phyloP scores from a whole-genome alignment of 2,329 filamentous ascomycete species.

The Penicillium sclerotigenum region DNA sequence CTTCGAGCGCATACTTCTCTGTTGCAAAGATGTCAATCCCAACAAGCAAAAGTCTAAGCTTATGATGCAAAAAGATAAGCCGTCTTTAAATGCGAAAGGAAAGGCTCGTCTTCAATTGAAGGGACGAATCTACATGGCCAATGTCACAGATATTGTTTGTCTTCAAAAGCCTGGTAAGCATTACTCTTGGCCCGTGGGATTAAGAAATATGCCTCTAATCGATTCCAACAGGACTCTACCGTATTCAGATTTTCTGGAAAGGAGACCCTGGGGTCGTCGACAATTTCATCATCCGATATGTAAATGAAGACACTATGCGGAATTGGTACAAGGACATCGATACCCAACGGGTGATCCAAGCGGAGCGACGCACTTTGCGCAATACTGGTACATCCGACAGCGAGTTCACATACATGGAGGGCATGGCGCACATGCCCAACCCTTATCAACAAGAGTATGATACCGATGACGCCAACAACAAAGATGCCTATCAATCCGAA shows the following conservation, averaged over 20 bases:
- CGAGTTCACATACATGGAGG: slow-evolving; percentile 77
- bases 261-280: slow-evolving; percentile 93
- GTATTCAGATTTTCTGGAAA: slow-evolving; percentile 98
- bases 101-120: slow-evolving; percentile 83
- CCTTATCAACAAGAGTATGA: slow-evolving; percentile 68
- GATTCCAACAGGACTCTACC: slow-evolving; percentile 69
- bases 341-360: slow-evolving; percentile 63
- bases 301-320: slow-evolving; percentile 86
- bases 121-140: slow-evolving; percentile 97
- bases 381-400: slow-evolving; percentile 58
- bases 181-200: slow-evolving; percentile 11
- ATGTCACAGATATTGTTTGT: slow-evolving; percentile 91
- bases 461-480: slow-evolving; percentile 47
- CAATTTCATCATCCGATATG: slow-evolving; percentile 92
- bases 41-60: slow-evolving; percentile 72
- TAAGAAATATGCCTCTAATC: neutral
- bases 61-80: slow-evolving; percentile 66
- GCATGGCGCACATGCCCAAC: slow-evolving; percentile 69
- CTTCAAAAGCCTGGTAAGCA: slow-evolving; percentile 77
- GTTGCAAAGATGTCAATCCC: slow-evolving; percentile 90
- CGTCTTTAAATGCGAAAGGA: slow-evolving; percentile 64
- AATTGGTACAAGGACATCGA: slow-evolving; percentile 85
- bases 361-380: slow-evolving; percentile 50
- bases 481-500: slow-evolving; percentile 43
- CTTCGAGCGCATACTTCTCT: slow-evolving; percentile 91